A percentile compares a stretch with the other conserved stretches of the same genome.
These are phyloP conservation scores for Triticum dicoccoides DNA, from an alignment of 176 grass and related monocot species.

Conservation along the genomic window DNA sequence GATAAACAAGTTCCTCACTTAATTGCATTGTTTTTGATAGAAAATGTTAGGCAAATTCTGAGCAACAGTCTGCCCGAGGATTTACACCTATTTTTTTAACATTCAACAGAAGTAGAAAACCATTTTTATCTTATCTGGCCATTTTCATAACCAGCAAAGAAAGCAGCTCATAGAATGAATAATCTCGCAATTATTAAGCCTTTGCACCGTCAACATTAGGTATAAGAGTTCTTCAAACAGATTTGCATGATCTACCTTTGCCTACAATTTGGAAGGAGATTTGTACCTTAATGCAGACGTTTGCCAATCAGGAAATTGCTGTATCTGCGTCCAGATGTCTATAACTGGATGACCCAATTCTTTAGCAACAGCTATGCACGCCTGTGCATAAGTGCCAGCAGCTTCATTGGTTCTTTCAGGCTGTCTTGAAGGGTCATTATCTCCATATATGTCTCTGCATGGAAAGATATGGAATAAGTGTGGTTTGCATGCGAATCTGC, in stretches of 20 bases:
- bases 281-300: constrained; percentile 57
- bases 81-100: not conserved
- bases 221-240: not conserved
- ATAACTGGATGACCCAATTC: constrained; percentile 59
- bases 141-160: no score
- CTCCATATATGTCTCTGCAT: constrained; percentile 53
- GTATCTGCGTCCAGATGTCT: constrained; percentile 88
- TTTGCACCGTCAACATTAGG: not conserved
- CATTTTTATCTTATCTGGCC: no score
- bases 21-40: not conserved
- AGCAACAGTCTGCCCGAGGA: not conserved
- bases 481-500: not conserved
- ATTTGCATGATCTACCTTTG: not conserved
- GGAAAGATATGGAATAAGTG: not conserved
- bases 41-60: not conserved
- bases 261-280: not conserved
- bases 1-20: not conserved
- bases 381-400: constrained; percentile 77
- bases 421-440: constrained; percentile 38
- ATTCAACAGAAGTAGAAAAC: not conserved
- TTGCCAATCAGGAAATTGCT: constrained; percentile 66
- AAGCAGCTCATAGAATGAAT: not conserved
- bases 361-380: constrained; percentile 68
- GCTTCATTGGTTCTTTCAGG: constrained; percentile 89
- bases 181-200: not conserved